Evolutionary conservation across 2,329 filamentous ascomycete species (phyloP), one percentile per base, ranked within the genome.

Genomic region (Metarhizium rileyi): DNA sequence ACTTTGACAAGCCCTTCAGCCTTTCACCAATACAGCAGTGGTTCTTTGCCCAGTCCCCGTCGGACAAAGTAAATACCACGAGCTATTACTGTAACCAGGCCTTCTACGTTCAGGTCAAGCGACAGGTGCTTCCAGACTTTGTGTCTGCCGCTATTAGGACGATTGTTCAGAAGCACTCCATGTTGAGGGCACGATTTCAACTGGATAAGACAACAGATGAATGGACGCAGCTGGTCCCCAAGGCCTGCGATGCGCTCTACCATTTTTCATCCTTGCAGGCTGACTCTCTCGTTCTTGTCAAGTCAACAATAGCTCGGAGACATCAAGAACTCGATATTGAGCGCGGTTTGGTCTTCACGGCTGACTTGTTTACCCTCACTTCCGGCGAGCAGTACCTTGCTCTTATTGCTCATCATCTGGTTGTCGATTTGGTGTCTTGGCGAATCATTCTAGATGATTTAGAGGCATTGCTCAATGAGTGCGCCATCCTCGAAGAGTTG

Each of bases 351-450:
- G 50, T 64, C 3, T 58, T 66, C 26, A 33, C 46, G 0, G 47
- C 47, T 3, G 52, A 53, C 23, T 6, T 50, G 23, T 46, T 46
- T 20, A 42, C 43, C 3, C 16, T 50, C 7, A 25, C 12, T 18
- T 23, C 50, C 1, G 49, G 49, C 3, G 28, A 55, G 16, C 63
- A 65, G 27, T 41, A 57, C 1, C 41, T 68, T 0, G 67, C 61
- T 4, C 44, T 70, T 6, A 56, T 61, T 6, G 63, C 59, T 4
- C 67, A 70, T n/a, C 68, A 70, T 50, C 56, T 70, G 0, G 62
- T 68, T 3, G 63, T 74, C 14, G 71, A 74, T 45, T 55, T 74
- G 3, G 69, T 74, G 1, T 71, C 70, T 0, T 75, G 72, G 72
- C 61, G 69, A 5, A 61, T 71, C 5, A 58, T 75, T 3, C 56